Percentiles rank a stretch among this genome's conserved stretches.
Conservation (phyloP, 805 yeast species). For the Lipomyces kockii region DNA sequence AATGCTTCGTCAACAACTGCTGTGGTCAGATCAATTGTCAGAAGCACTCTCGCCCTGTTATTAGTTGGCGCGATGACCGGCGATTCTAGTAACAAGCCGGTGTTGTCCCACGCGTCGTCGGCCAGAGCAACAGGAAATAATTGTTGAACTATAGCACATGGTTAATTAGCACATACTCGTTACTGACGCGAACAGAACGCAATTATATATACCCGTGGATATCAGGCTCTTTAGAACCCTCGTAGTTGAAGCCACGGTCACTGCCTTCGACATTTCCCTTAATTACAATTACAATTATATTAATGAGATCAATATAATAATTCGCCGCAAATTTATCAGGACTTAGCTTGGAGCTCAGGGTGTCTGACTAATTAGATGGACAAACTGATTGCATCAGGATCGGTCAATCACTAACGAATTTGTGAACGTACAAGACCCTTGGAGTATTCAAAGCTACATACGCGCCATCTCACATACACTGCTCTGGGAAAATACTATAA, state of each 20-base stretch:
- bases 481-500: neutral
- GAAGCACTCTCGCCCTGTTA: conserved; percentile 51
- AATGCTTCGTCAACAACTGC: conserved; percentile 88
- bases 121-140: conserved; percentile 83
- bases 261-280: conserved; percentile 1
- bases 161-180: neutral
- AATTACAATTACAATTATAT: neutral
- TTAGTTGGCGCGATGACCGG: conserved; percentile 43
- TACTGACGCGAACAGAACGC: neutral
- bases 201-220: conserved; percentile 18
- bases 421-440: no score
- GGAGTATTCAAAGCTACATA: no score
- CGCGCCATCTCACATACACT: neutral
- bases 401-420: no score
- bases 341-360: no score
- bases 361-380: neutral
- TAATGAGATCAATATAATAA: no score
- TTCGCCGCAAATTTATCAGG: no score
- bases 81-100: conserved; percentile 81
- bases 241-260: conserved; percentile 9
- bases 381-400: no score
- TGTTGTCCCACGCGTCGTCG: conserved; percentile 92
- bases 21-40: conserved; percentile 85
- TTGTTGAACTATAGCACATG: conserved; percentile 56
- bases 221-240: conserved; percentile 22